These are phyloP conservation scores for Crucihimalaya himalaica DNA, from an alignment of 345 rosid genomes.

Conservation along the genomic window DNA sequence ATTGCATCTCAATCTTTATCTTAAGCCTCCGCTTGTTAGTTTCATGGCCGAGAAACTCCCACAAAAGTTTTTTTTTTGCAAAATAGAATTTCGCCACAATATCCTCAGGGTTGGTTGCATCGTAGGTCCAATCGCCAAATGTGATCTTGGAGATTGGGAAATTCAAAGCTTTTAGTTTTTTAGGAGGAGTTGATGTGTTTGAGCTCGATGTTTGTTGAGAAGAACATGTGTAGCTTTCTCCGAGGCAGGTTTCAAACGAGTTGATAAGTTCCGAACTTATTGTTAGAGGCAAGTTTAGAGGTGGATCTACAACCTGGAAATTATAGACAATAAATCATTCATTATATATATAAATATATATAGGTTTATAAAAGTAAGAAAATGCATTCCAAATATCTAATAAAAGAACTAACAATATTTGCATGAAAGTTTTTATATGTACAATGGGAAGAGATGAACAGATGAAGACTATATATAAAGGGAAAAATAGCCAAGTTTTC, in stretches of 20 bases:
- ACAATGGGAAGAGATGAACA: too few species aligned
- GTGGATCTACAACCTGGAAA: background rate
- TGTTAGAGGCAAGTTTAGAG: background rate
- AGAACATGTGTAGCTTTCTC: background rate
- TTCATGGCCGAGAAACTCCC: conserved; percentile 51
- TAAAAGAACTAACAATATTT: too few species aligned
- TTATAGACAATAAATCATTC: too few species aligned
- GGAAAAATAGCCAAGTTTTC: too few species aligned
- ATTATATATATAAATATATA: too few species aligned
- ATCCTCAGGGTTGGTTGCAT: conserved; percentile 25
- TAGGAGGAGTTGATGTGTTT: background rate
- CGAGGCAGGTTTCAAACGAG: background rate
- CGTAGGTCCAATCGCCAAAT: conserved; percentile 15
- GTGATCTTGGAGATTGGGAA: background rate
- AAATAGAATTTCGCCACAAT: conserved; percentile 63
- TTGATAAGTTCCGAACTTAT: background rate
- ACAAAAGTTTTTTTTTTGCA: conserved; percentile 58
- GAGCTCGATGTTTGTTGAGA: background rate
- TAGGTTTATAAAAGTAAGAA: too few species aligned
- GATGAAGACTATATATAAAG: too few species aligned
- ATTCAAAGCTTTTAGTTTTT: conserved; percentile 18
- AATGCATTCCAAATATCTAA: too few species aligned
- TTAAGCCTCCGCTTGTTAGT: conserved; percentile 24
- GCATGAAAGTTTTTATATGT: too few species aligned
- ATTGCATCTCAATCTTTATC: conserved; percentile 47